Percentiles rank a stretch among this genome's conserved stretches.
Conservation (phyloP, 2,329 filamentous ascomycete species). For the Cephalotrichum gorgonifer region DNA sequence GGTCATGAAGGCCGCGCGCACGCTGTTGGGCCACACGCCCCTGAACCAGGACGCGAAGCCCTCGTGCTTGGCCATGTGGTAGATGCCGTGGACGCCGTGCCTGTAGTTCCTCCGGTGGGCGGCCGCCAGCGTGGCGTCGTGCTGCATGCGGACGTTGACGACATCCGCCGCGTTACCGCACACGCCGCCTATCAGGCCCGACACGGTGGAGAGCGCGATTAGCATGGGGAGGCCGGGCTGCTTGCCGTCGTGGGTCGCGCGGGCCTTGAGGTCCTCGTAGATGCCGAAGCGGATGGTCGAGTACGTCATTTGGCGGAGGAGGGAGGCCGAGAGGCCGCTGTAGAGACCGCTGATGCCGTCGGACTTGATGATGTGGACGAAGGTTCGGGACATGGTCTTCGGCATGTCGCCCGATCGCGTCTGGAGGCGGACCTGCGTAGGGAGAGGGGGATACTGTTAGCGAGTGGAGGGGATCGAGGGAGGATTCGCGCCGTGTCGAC, state of each 20-base stretch:
- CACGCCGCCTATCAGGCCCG: constrained; percentile 81
- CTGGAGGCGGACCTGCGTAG: constrained; percentile 68
- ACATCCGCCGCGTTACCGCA: constrained; percentile 94
- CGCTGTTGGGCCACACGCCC: constrained; percentile 74
- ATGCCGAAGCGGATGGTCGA: constrained; percentile 93
- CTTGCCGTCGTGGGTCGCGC: constrained; percentile 36
- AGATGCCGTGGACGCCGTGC: constrained; percentile 76
- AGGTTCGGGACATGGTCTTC: constrained; percentile 75
- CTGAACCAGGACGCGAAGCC: constrained; percentile 68
- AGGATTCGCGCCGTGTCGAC: background rate
- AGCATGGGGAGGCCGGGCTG: constrained; percentile 65
- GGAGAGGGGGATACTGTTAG: constrained; percentile 2
- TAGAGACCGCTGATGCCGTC: constrained; percentile 78
- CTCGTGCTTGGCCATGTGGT: constrained; percentile 80
- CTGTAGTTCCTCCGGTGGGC: constrained; percentile 77
- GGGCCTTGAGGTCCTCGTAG: constrained; percentile 84
- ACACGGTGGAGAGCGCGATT: constrained; percentile 69
- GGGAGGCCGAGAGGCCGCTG: constrained; percentile 80
- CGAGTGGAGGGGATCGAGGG: too few species aligned
- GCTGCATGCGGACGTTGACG: constrained; percentile 97
- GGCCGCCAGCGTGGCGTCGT: constrained; percentile 67
- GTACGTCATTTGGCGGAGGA: constrained; percentile 91
- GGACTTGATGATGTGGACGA: constrained; percentile 66
- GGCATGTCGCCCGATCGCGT: constrained; percentile 67
- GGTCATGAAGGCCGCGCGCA: constrained; percentile 79